These are phyloP conservation scores for Lodderomyces parapsilosis DNA, from an alignment of 1,139 yeast species.

Conservation along the genomic window DNA sequence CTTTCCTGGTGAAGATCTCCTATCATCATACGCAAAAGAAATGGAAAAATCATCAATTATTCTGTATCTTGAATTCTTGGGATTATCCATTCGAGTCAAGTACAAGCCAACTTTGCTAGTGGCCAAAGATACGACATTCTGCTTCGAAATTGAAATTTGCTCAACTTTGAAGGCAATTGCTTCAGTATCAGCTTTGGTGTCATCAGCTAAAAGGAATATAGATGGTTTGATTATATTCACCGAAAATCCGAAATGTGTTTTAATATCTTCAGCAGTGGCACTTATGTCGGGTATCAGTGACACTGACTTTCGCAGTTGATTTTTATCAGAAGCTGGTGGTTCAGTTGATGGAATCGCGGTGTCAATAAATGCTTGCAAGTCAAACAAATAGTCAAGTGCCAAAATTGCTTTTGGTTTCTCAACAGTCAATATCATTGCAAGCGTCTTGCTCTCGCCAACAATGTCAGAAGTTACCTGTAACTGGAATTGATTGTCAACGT, in stretches of 20 bases:
- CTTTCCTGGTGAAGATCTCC: constrained; percentile 59
- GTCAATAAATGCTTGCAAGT: constrained; percentile 63
- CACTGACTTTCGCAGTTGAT: constrained; percentile 11
- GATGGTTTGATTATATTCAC: constrained; percentile 79
- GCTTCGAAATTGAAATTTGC: constrained; percentile 71
- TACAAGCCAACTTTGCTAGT: constrained; percentile 86
- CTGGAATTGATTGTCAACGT: constrained; percentile 70
- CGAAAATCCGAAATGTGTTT: constrained; percentile 46
- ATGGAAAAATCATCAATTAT: constrained; percentile 88
- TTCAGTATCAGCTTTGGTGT: constrained; percentile 66
- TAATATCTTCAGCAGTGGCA: constrained; percentile 2
- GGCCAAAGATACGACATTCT: constrained; percentile 62
- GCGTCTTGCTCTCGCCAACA: constrained; percentile 36
- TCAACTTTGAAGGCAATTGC: constrained; percentile 90
- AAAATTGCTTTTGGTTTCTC: constrained; percentile 80
- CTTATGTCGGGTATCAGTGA: constrained; percentile 7
- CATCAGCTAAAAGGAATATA: constrained; percentile 76
- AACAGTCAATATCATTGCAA: constrained; percentile 58
- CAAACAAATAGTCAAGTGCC: constrained; percentile 84
- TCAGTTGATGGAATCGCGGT: constrained; percentile 15
- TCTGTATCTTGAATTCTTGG: constrained; percentile 59
- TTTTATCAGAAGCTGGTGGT: not conserved
- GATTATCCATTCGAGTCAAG: constrained; percentile 69
- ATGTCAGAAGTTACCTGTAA: constrained; percentile 50
- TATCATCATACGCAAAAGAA: constrained; percentile 68